These are phyloP conservation scores for Lepidopterella palustris DNA, from an alignment of 495 filamentous ascomycete genomes.

Conservation along the genomic window DNA sequence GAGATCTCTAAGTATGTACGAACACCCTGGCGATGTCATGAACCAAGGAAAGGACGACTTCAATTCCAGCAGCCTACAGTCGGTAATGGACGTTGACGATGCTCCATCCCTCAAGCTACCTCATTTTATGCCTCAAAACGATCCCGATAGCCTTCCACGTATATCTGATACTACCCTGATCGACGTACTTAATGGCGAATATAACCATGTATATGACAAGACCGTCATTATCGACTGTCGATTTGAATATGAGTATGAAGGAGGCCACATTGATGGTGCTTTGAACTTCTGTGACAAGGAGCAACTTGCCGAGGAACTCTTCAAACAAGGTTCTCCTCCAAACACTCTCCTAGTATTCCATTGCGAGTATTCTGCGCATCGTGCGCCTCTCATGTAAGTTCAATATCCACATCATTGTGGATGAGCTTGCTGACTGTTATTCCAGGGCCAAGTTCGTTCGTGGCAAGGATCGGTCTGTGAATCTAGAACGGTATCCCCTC, in stretches of 20 bases:
- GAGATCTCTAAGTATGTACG: constrained; percentile 95
- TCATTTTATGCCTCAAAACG: constrained; percentile 74
- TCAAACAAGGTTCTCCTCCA: constrained; percentile 51
- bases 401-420: constrained; percentile 17
- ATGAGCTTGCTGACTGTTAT: constrained; percentile 16
- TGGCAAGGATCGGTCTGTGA: constrained; percentile 73
- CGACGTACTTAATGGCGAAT: constrained; percentile 81
- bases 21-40: constrained; percentile 80
- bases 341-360: constrained; percentile 85
- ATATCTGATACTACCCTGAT: constrained; percentile 75
- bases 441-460: constrained; percentile 72
- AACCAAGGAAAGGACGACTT: constrained; percentile 55
- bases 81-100: constrained; percentile 72
- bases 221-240: constrained; percentile 89
- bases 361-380: constrained; percentile 96
- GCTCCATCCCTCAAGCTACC: constrained; percentile 67
- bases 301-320: constrained; percentile 67
- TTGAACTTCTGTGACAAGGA: constrained; percentile 97
- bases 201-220: constrained; percentile 62
- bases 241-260: constrained; percentile 98
- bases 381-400: constrained; percentile 82
- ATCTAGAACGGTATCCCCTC: constrained; percentile 74
- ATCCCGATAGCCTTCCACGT: constrained; percentile 76
- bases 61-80: constrained; percentile 50
- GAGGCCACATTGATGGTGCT: constrained; percentile 88